phyloP scores from a whole-genome alignment of 1,284 basidiomycete genomes.

The Malassezia yamatoensis region DNA sequence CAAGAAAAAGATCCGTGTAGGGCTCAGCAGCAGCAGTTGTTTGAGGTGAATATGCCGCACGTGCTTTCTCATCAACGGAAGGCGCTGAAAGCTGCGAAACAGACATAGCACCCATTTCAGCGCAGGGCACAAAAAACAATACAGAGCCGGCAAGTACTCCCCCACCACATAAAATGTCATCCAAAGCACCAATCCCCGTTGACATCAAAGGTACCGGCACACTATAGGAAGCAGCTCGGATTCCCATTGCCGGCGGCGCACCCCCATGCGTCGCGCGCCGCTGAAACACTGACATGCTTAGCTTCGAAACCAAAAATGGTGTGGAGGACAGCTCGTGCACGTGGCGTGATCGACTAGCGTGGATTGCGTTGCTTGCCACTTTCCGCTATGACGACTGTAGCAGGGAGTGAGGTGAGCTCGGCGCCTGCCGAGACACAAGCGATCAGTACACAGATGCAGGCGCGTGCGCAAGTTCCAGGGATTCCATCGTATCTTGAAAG shows the following conservation, averaged over 20 bases:
- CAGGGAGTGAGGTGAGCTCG: slow-evolving; percentile 7
- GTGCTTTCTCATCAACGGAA: slow-evolving; percentile 48
- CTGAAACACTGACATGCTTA: slow-evolving; percentile 64
- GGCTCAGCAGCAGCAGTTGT: slow-evolving; percentile 48
- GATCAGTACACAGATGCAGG: background rate
- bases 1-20: slow-evolving; percentile 73
- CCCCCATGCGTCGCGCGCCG: slow-evolving; percentile 52
- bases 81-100: slow-evolving; percentile 49
- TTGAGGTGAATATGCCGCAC: background rate
- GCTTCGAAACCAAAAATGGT: background rate
- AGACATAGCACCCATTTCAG: slow-evolving; percentile 24
- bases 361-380: background rate
- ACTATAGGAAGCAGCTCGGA: slow-evolving; percentile 59
- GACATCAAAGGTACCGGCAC: slow-evolving; percentile 62
- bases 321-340: background rate
- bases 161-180: slow-evolving; percentile 77
- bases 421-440: background rate
- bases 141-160: slow-evolving; percentile 76
- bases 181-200: slow-evolving; percentile 83
- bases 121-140: slow-evolving; percentile 55
- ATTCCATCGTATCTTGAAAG: slow-evolving; percentile 78
- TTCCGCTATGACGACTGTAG: slow-evolving; percentile 9
- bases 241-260: slow-evolving; percentile 53
- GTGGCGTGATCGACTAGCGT: slow-evolving; percentile 14
- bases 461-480: background rate